These are phyloP conservation scores for Malus sieversii DNA, from an alignment of 306 rosid genomes.

Conservation along the genomic window DNA sequence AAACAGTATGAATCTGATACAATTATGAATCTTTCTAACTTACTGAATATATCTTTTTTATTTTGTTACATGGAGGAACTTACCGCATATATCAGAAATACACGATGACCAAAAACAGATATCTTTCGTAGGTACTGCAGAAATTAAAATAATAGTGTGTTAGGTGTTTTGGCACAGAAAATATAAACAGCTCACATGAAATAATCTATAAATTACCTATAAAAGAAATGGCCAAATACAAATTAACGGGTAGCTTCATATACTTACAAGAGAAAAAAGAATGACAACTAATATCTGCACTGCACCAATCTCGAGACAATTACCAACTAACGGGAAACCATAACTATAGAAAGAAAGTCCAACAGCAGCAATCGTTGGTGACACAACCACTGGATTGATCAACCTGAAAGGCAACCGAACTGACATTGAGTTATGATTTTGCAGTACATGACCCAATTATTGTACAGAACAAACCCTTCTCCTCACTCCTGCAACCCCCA, in stretches of 20 bases:
- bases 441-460: background rate
- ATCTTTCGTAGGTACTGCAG: conserved; percentile 89
- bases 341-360: conserved; percentile 95
- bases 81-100: conserved; percentile 90
- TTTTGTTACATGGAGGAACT: conserved; percentile 14
- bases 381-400: conserved; percentile 92
- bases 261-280: conserved; percentile 88
- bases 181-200: background rate
- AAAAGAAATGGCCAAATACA: background rate
- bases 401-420: conserved; percentile 46
- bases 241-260: conserved; percentile 6
- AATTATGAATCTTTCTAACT: conserved; percentile 18
- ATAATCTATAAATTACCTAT: background rate
- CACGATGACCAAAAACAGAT: conserved; percentile 89
- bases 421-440: background rate
- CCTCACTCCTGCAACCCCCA: background rate
- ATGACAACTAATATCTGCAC: conserved; percentile 81
- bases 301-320: conserved; percentile 91
- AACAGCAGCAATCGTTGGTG: conserved; percentile 99
- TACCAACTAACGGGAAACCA: conserved; percentile 87
- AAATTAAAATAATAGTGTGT: conserved; percentile 14
- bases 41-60: conserved; percentile 54
- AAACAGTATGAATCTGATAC: conserved; percentile 1
- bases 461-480: background rate
- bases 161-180: conserved; percentile 10